Base-by-base conservation (phyloP, 345 rosid species). In the Mallotus nudiflorus region DNA sequence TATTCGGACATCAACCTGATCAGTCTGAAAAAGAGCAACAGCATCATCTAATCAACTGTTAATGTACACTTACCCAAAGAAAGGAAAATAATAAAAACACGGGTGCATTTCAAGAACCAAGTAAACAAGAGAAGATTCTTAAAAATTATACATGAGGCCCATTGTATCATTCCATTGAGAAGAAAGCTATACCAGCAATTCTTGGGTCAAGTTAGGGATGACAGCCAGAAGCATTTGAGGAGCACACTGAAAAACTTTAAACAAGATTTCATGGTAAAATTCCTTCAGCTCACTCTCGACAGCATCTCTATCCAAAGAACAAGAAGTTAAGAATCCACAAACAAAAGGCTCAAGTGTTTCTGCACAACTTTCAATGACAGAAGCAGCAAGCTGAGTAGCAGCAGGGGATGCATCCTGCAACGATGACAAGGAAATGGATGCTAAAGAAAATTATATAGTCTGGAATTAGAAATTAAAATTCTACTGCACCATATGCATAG, bases 1-100 rank as follows among this genome's bases (percentile, higher is more conserved):
- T 80, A 90, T 82, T 75, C 97, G 88, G 62, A 87, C 86, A 74
- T 94, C 96, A 40, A 90, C 97, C 82, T 90, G 97, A 84, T 91
- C 97, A 75, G 87, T 81, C 98, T 93, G 65, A 86, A 52, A 74
- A 50, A 66, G 40, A 51, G 10, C 16, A 15, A 61, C 9, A 60
- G 49, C 28, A 46, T 44, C 44, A 60, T 15, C 37, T 19, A 45
- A 54, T 31, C 33, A 27, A 59, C 18, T 62, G 5, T 18, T 1
- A 22, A 62, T 35, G 66, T 42, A 59, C 35, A 37, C 20, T 59
- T 67, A 4, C 24, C 31, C 18, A 44, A 19, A 22, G 19, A 20
- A 22, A 58, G 3, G 22, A 51, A 37, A 33, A 28, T 27, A 28
- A 29, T 0, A 13, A 35, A 10, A 20, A 48, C 9, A 46, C 50